Conservation (phyloP, 345 rosid species). For the Ceriops decandra region DNA sequence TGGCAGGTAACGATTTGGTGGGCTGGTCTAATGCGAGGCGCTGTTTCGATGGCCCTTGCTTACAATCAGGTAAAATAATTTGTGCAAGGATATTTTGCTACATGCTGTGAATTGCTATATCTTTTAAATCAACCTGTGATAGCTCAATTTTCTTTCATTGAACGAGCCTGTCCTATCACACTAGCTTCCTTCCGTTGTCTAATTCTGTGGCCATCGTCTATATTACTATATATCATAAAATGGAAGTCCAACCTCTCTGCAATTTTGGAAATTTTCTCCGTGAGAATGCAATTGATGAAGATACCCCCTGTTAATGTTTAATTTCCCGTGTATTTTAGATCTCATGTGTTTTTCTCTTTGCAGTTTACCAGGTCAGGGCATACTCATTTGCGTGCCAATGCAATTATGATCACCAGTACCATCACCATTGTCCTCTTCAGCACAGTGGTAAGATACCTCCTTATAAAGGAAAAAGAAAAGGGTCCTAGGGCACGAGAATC, state of each 20-base stretch:
- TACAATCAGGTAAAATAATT: constrained; percentile 66
- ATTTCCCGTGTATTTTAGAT: background rate
- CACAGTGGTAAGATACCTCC: constrained; percentile 59
- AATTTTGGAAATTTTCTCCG: too few relatives aligned
- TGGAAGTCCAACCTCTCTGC: too few relatives aligned
- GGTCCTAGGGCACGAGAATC: background rate
- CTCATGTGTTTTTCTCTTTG: constrained; percentile 1
- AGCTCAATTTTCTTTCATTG: too few relatives aligned
- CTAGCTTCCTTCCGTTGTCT: too few relatives aligned
- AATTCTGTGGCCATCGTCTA: too few relatives aligned
- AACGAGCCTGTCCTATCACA: too few relatives aligned
- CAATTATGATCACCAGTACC: constrained; percentile 93
- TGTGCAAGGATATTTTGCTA: background rate
- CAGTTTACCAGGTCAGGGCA: constrained; percentile 74
- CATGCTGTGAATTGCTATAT: too few relatives aligned
- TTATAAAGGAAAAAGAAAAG: background rate
- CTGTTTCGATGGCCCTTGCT: constrained; percentile 98
- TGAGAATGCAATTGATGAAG: too few relatives aligned
- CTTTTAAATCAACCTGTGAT: too few relatives aligned
- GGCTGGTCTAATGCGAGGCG: constrained; percentile 99
- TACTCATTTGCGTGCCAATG: constrained; percentile 57
- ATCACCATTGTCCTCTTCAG: constrained; percentile 92
- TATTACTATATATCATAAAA: too few relatives aligned
- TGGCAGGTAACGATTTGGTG: constrained; percentile 86
- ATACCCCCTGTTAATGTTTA: background rate